phyloP scores from a whole-genome alignment of 108 stramenopile species.

The Schizochytrium sp. region DNA sequence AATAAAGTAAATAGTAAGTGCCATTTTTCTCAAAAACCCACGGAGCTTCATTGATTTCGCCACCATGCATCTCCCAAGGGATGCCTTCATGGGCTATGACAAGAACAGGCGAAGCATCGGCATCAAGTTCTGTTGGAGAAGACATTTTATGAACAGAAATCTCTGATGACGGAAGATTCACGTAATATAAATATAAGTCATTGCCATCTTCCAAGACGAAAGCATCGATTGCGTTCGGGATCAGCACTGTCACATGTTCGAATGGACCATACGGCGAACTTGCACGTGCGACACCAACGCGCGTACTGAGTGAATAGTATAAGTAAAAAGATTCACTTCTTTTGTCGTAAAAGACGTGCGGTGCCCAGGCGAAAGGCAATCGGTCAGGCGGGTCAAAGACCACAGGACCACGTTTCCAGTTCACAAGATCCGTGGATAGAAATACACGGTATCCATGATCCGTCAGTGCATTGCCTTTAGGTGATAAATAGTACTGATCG shows the following conservation, averaged over 20 bases:
- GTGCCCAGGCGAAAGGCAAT: background rate
- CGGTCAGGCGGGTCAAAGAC: slow-evolving; percentile 15
- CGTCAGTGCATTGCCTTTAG: background rate
- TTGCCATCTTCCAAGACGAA: background rate
- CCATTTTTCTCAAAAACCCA: background rate
- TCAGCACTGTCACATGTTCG: background rate
- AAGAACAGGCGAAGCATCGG: background rate
- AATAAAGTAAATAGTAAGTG: background rate
- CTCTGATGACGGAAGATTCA: background rate
- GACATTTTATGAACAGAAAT: slow-evolving; percentile 7
- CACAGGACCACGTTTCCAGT: slow-evolving; percentile 5
- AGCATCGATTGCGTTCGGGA: background rate
- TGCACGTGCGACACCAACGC: slow-evolving; percentile 22
- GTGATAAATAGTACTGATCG: background rate
- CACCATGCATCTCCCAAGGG: background rate
- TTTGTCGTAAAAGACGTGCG: background rate
- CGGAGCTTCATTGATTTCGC: background rate
- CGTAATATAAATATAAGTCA: background rate
- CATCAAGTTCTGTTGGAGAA: background rate
- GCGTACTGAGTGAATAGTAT: background rate
- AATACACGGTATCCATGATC: background rate
- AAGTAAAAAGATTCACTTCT: background rate
- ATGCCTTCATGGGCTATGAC: background rate
- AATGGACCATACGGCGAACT: background rate
- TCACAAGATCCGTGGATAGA: background rate